Conservation (phyloP, 2,329 filamentous ascomycete species). For the Teratosphaeria destructans region DNA sequence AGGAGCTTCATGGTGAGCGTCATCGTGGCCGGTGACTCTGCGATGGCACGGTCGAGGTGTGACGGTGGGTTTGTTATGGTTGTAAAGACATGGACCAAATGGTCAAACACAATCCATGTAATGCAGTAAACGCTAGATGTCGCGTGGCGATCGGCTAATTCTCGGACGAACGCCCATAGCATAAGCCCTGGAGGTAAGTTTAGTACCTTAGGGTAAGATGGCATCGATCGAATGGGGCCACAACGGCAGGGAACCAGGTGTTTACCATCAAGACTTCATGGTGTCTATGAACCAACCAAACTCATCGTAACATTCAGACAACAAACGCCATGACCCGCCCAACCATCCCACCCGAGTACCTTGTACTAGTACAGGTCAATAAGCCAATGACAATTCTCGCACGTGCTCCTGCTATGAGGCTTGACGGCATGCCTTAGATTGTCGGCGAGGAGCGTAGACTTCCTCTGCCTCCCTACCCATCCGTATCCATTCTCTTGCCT, state of each 20-base stretch:
- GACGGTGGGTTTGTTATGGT: background rate
- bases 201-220: background rate
- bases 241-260: background rate
- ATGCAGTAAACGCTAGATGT: background rate
- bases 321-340: background rate
- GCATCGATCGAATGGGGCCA: background rate
- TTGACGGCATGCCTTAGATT: background rate
- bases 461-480: background rate
- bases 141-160: background rate
- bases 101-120: background rate
- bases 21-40: background rate
- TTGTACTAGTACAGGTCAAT: background rate
- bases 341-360: background rate
- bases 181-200: background rate
- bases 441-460: background rate
- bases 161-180: background rate
- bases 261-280: background rate
- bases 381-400: background rate
- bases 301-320: background rate
- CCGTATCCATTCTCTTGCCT: background rate
- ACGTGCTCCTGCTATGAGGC: background rate
- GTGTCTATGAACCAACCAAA: background rate
- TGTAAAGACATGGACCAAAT: background rate
- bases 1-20: slow-evolving; percentile 24
- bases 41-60: background rate